A percentile compares a stretch with the other conserved stretches of the same genome.
Evolutionary conservation across 768 basidiomycete species (phyloP).

Genomic region (Amanita thiersii): DNA sequence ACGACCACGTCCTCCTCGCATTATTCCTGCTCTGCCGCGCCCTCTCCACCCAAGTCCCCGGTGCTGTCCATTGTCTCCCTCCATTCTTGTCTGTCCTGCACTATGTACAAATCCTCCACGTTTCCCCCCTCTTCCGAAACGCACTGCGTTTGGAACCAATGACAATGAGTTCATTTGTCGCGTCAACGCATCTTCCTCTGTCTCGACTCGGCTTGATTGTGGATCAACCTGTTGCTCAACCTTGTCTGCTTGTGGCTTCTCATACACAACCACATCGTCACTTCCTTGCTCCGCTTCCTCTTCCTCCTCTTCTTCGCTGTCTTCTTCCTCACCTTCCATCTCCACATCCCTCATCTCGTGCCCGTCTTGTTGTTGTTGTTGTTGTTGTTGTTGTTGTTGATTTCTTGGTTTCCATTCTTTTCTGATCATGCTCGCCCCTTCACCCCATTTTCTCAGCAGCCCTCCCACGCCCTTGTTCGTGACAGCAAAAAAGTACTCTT

Average conservation of each 20-base stretch:
- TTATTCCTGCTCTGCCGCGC: slow-evolving; percentile 8
- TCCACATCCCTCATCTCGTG: slow-evolving; percentile 12
- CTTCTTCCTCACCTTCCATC: slow-evolving; percentile 16
- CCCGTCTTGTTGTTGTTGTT: slow-evolving; percentile 4
- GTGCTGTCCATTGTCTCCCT: slow-evolving; percentile 10
- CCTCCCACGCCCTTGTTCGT: slow-evolving; percentile 89
- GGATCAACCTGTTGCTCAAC: slow-evolving; percentile 16
- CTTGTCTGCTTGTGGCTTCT: slow-evolving; percentile 14
- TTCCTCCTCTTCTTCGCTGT: slow-evolving; percentile 15
- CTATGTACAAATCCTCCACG: slow-evolving; percentile 39
- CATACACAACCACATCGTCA: slow-evolving; percentile 15
- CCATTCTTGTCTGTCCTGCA: slow-evolving; percentile 12
- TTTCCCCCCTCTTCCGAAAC: slow-evolving; percentile 68
- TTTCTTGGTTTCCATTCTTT: slow-evolving; percentile 53
- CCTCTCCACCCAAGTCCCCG: slow-evolving; percentile 5
- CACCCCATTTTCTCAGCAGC: slow-evolving; percentile 72
- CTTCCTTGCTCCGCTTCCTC: slow-evolving; percentile 18
- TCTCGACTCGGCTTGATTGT: too few relatives aligned
- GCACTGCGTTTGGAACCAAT: slow-evolving; percentile 60
- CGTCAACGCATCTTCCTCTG: slow-evolving; percentile 39
- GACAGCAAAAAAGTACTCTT: slow-evolving; percentile 86
- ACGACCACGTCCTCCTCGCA: slow-evolving; percentile 9
- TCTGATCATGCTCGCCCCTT: slow-evolving; percentile 74
- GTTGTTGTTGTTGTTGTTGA: slow-evolving; percentile 6
- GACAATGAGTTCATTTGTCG: slow-evolving; percentile 36